These are phyloP conservation scores for Thraustochytrium striatum DNA, from an alignment of 352 stramenopile species.

Conservation along the genomic window DNA sequence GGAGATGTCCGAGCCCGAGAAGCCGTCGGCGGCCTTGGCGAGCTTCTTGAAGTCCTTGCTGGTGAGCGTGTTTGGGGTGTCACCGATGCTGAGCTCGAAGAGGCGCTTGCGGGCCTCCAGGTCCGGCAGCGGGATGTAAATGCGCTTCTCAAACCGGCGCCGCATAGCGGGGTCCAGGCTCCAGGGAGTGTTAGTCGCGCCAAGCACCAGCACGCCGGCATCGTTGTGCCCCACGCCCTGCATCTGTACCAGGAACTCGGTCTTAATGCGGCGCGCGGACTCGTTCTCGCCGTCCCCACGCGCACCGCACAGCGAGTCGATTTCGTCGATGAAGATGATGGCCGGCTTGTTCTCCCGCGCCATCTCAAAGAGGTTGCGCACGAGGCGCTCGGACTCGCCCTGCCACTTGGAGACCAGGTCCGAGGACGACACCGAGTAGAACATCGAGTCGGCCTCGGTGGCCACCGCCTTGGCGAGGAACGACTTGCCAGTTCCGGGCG, in stretches of 20 bases:
- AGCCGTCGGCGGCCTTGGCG: constrained; percentile 86
- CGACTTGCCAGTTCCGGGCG: constrained; percentile 84
- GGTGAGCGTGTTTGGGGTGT: constrained; percentile 86
- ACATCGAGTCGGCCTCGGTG: constrained; percentile 96
- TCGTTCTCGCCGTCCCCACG: constrained; percentile 90
- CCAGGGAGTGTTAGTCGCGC: constrained; percentile 98
- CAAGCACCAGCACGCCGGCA: constrained; percentile 79
- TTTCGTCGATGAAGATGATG: constrained; percentile 98
- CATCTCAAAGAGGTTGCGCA: constrained; percentile 98
- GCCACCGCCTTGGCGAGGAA: constrained; percentile 94
- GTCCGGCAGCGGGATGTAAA: constrained; percentile 97
- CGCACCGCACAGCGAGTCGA: constrained; percentile 80
- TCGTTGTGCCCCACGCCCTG: constrained; percentile 75
- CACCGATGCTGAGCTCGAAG: constrained; percentile 94
- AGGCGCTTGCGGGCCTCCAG: constrained; percentile 76
- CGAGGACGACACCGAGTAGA: constrained; percentile 95
- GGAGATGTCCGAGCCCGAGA: constrained; percentile 92
- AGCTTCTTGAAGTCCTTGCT: constrained; percentile 88
- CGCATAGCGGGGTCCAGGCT: constrained; percentile 89
- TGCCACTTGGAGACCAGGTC: constrained; percentile 97
- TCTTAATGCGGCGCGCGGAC: constrained; percentile 86
- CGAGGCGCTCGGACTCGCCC: constrained; percentile 85
- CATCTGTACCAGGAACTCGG: constrained; percentile 97
- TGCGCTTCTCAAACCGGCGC: constrained; percentile 96
- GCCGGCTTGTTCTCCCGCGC: constrained; percentile 80